Evolutionary conservation across 2,329 filamentous ascomycete genomes (phyloP), one percentile per base, ranked within the genome.

Genomic region (Pseudogymnoascus sp.): DNA sequence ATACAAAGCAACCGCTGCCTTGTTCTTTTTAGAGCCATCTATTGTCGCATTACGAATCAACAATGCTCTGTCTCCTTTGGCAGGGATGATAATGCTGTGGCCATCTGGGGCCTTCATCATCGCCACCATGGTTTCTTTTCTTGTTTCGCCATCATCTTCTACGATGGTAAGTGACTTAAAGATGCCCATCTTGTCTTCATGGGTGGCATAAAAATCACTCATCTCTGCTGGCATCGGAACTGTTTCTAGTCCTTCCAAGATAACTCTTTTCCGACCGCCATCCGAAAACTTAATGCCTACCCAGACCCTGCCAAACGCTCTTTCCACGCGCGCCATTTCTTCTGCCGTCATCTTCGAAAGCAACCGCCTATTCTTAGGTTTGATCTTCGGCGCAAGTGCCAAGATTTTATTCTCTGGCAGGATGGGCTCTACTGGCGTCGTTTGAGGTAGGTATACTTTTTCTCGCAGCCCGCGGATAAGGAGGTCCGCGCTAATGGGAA

Each of bases 331-430:
- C 5, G 77, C 71, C 14, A 93, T 80, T 1, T 84, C 79, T 2
- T 78, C 74, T n/a, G 79, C 76, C 0, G 77, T 76, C 3, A 70
- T 73, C 0, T 67, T 53, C 81, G 88, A 91, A 65, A 86, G 76
- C 6, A 96, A 75, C 64, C 85, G 82, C 1, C 79, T 77, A 68
- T 93, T 85, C 5, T 80, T 75, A 63, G 87, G 83, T 1, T 76
- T 84, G 65, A 96, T 84, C 72, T 96, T 96, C 1, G 85, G 84
- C 1, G 93, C 93, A 69, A 88, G 82, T 5, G 70, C 73, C 16
- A 77, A 65, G 14, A 34, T 69, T 53, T 37, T 69, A 63, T 63
- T 68, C 31, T 59, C 70, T 60, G 61, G 70, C 59, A 34, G 68
- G 60, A 46, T 68, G 66, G 31, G 73, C 61, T 62, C 69, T 18